phyloP scores from a whole-genome alignment of 805 yeast genomes.

The Ogataea ganodermae region DNA sequence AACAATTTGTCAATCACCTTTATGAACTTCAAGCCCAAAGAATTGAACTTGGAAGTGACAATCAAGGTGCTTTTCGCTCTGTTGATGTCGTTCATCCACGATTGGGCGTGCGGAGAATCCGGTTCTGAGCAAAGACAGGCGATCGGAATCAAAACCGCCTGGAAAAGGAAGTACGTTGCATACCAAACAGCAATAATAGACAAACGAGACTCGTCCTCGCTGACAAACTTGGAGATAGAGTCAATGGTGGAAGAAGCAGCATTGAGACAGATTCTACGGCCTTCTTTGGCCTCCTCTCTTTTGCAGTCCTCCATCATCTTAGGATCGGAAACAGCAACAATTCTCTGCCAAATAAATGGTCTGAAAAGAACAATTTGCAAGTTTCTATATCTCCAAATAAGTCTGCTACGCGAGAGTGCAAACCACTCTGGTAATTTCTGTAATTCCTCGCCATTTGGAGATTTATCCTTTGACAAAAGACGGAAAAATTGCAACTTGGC shows the following conservation, averaged over 20 bases:
- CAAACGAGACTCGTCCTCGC: constrained; percentile 22
- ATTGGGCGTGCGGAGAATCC: constrained; percentile 42
- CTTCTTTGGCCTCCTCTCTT: constrained; percentile 47
- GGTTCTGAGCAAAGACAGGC: constrained; percentile 56
- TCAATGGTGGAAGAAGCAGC: constrained; percentile 55
- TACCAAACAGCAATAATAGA: constrained; percentile 62
- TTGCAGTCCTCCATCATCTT: constrained; percentile 35
- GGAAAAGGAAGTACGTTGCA: constrained; percentile 62
- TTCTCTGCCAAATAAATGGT: constrained; percentile 58
- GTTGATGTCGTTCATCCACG: constrained; percentile 48
- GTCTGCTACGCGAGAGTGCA: constrained; percentile 50
- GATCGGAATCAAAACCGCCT: constrained; percentile 61
- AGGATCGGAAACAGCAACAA: constrained; percentile 40
- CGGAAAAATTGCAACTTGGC: constrained; percentile 29
- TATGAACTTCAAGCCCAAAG: constrained; percentile 47
- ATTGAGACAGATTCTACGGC: constrained; percentile 51
- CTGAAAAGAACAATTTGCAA: constrained; percentile 56
- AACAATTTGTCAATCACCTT: constrained; percentile 46
- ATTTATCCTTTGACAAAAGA: constrained; percentile 24
- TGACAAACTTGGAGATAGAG: constrained; percentile 46
- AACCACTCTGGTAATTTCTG: constrained; percentile 51
- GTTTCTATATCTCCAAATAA: constrained; percentile 61
- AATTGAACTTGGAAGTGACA: constrained; percentile 42
- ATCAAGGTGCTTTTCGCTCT: constrained; percentile 42
- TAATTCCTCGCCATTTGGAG: constrained; percentile 17